Percentiles rank a stretch among this genome's conserved stretches.
Conservation (phyloP, 75 land plant genomes). For the Pinus tabuliformis region DNA sequence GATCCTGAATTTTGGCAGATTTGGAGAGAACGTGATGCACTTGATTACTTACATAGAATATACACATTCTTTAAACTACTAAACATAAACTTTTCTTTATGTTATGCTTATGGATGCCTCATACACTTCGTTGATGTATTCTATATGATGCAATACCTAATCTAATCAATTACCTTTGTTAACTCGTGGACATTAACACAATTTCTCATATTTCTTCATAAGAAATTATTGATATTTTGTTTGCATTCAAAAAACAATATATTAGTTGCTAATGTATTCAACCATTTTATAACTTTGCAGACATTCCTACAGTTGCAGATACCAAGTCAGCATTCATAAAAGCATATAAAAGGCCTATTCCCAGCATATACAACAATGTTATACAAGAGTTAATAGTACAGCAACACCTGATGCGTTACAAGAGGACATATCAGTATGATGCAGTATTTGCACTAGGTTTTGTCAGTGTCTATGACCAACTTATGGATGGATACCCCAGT, state of each 20-base stretch:
- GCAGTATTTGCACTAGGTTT: constrained; percentile 96
- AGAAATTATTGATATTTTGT: background rate
- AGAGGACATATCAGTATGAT: constrained; percentile 81
- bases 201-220: background rate
- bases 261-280: background rate
- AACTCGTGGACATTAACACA: background rate
- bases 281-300: constrained; percentile 39
- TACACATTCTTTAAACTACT: too few relatives aligned
- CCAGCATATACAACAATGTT: constrained; percentile 90
- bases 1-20: too few relatives aligned
- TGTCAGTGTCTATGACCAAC: constrained; percentile 94
- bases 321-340: constrained; percentile 80
- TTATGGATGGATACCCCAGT: constrained; percentile 98
- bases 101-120: background rate
- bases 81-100: too few relatives aligned
- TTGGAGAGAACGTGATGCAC: too few relatives aligned
- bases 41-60: too few relatives aligned
- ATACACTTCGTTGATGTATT: background rate
- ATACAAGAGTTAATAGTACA: constrained; percentile 94
- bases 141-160: background rate
- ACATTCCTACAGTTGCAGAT: constrained; percentile 82
- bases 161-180: background rate
- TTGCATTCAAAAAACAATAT: background rate
- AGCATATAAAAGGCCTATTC: constrained; percentile 84
- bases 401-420: constrained; percentile 95